Conservation (phyloP, 495 filamentous ascomycete species). For the Tuber microsphaerosporum region DNA sequence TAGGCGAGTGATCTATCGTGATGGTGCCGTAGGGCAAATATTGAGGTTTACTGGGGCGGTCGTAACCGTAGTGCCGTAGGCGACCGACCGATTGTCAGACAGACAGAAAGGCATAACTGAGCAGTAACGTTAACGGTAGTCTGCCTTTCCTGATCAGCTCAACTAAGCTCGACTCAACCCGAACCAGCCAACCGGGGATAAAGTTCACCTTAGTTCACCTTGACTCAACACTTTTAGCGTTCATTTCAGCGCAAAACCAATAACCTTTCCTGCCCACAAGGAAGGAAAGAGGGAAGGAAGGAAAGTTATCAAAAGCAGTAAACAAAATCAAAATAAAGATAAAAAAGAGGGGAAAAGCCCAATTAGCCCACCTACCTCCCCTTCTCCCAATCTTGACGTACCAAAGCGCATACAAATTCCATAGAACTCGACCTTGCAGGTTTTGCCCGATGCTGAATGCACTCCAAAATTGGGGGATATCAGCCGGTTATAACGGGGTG, state of each 20-base stretch:
- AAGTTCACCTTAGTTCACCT: not conserved
- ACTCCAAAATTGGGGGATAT: not conserved
- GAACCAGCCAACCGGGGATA: not conserved
- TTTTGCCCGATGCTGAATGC: not conserved
- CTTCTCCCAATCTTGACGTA: not conserved
- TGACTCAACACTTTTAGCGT: not conserved
- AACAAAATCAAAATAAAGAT: not conserved
- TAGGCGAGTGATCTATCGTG: not conserved
- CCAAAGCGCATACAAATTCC: not conserved
- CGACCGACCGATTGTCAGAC: not conserved
- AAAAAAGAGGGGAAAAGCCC: not conserved
- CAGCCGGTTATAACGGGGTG: not conserved
- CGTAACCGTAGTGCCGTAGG: not conserved
- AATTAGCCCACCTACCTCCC: not conserved
- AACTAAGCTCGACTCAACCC: not conserved
- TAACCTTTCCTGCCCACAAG: not conserved
- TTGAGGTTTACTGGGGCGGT: not conserved
- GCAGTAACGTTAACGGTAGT: not conserved
- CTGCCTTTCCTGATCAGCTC: not conserved
- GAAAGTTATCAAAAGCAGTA: not conserved
- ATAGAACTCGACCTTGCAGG: not conserved
- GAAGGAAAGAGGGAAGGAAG: not conserved
- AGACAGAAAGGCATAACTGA: conserved; percentile 3
- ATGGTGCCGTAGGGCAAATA: not conserved
- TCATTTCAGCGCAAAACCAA: not conserved